Conservation (phyloP, 805 yeast genomes). For the Kregervanrija delftensis region DNA sequence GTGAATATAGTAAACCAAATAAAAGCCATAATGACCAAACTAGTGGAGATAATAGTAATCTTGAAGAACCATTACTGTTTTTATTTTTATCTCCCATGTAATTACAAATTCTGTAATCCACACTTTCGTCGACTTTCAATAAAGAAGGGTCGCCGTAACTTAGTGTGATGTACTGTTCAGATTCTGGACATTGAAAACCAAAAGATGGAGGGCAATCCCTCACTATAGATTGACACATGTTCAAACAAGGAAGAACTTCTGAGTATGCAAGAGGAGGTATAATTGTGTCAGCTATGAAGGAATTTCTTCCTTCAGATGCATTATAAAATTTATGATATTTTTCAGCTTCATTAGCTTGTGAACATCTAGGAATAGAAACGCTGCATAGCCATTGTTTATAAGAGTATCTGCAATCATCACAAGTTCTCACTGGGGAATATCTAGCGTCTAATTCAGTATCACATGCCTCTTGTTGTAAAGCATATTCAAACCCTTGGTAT, state of each 20-base stretch:
- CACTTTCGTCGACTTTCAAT: slow-evolving; percentile 26
- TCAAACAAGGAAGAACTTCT: slow-evolving; percentile 83
- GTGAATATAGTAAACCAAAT: too few species aligned
- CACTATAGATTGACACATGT: slow-evolving; percentile 71
- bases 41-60: too few species aligned
- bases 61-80: too few species aligned
- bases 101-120: slow-evolving; percentile 33
- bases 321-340: slow-evolving; percentile 41
- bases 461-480: slow-evolving; percentile 73
- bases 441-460: slow-evolving; percentile 56
- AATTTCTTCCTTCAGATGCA: slow-evolving; percentile 50
- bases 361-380: slow-evolving; percentile 81
- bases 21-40: too few species aligned
- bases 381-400: slow-evolving; percentile 89
- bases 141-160: slow-evolving; percentile 33
- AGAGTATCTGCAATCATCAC: slow-evolving; percentile 63
- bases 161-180: slow-evolving; percentile 25
- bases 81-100: slow-evolving; percentile 24
- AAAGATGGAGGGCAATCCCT: slow-evolving; percentile 78
- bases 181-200: slow-evolving; percentile 66
- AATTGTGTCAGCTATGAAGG: slow-evolving; percentile 44
- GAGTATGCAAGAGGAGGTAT: slow-evolving; percentile 53
- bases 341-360: slow-evolving; percentile 34
- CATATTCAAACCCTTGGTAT: slow-evolving; percentile 64
- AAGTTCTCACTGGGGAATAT: slow-evolving; percentile 68